Conservation (phyloP, 2,329 filamentous ascomycete genomes). For the Aspergillus sclerotialis region DNA sequence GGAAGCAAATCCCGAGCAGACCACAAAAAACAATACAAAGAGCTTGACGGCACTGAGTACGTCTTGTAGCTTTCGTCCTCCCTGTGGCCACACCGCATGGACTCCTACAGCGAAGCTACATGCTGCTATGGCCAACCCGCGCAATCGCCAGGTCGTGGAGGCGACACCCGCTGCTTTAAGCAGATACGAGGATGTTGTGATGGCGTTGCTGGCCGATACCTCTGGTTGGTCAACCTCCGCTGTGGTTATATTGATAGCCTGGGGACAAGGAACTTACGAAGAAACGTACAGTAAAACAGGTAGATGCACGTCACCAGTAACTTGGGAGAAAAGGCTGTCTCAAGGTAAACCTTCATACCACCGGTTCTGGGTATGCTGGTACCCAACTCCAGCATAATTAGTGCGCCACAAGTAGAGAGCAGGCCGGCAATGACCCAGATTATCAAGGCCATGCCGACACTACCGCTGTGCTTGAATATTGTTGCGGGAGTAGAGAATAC, state of each 20-base stretch:
- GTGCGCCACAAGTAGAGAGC: constrained; percentile 41
- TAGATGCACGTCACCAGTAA: constrained; percentile 44
- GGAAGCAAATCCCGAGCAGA: constrained; percentile 36
- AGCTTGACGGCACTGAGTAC: constrained; percentile 41
- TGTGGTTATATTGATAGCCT: neutral
- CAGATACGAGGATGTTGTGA: constrained; percentile 17
- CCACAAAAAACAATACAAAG: constrained; percentile 37
- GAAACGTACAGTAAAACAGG: constrained; percentile 40
- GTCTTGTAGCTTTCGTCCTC: constrained; percentile 40
- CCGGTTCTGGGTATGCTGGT: constrained; percentile 40
- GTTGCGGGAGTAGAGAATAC: constrained; percentile 45
- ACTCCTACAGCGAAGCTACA: constrained; percentile 31
- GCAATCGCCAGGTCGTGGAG: constrained; percentile 18
- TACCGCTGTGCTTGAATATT: constrained; percentile 50
- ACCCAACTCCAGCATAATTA: constrained; percentile 43
- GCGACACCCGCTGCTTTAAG: constrained; percentile 15
- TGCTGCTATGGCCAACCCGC: constrained; percentile 20
- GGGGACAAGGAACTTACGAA: constrained; percentile 15
- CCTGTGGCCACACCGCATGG: constrained; percentile 33
- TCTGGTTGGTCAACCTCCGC: constrained; percentile 1
- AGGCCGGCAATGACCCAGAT: constrained; percentile 49
- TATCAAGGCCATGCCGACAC: constrained; percentile 47
- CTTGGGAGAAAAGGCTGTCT: constrained; percentile 39
- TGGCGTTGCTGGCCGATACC: constrained; percentile 18
- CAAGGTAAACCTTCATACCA: constrained; percentile 44